phyloP scores from a whole-genome alignment of 164 flowering plant species.

The Cinnamomum chago region DNA sequence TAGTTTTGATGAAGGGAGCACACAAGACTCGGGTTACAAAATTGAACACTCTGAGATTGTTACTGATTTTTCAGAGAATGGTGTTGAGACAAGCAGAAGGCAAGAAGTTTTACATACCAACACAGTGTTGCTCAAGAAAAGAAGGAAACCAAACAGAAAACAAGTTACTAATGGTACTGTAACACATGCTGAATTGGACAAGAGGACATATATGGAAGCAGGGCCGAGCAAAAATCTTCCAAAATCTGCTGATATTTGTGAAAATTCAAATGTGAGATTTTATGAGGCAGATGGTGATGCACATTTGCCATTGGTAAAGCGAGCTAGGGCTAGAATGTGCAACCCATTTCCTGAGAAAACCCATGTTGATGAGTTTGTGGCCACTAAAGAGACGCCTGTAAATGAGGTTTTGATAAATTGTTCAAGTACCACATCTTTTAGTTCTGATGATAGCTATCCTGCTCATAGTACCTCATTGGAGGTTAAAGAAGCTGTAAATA shows the following conservation, averaged over 20 bases:
- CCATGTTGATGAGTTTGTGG: slow-evolving; percentile 18
- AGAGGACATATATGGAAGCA: slow-evolving; percentile 26
- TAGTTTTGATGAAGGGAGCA: slow-evolving; percentile 47
- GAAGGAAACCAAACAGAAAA: slow-evolving; percentile 63
- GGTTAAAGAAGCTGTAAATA: slow-evolving; percentile 21
- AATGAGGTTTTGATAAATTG: slow-evolving; percentile 20
- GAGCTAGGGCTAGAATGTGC: slow-evolving; percentile 96
- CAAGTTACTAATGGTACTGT: slow-evolving; percentile 34
- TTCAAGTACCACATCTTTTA: slow-evolving; percentile 16
- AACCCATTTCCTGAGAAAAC: slow-evolving; percentile 36
- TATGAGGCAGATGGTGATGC: slow-evolving; percentile 76
- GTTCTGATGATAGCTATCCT: slow-evolving; percentile 16
- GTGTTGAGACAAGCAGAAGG: slow-evolving; percentile 37
- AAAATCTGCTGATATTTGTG: slow-evolving; percentile 27
- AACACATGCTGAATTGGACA: slow-evolving; percentile 22
- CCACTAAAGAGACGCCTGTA: slow-evolving; percentile 22
- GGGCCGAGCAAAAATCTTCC: slow-evolving; percentile 17
- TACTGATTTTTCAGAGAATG: slow-evolving; percentile 34
- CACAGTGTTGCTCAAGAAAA: slow-evolving; percentile 59
- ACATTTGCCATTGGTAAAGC: slow-evolving; percentile 87
- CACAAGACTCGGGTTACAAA: slow-evolving; percentile 45
- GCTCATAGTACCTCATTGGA: slow-evolving; percentile 17
- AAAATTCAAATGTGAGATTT: slow-evolving; percentile 20
- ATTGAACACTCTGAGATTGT: slow-evolving; percentile 33
- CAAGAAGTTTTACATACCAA: slow-evolving; percentile 42